Base-by-base conservation (phyloP, 768 basidiomycete species). In the Leccinum barrowsii region DNA sequence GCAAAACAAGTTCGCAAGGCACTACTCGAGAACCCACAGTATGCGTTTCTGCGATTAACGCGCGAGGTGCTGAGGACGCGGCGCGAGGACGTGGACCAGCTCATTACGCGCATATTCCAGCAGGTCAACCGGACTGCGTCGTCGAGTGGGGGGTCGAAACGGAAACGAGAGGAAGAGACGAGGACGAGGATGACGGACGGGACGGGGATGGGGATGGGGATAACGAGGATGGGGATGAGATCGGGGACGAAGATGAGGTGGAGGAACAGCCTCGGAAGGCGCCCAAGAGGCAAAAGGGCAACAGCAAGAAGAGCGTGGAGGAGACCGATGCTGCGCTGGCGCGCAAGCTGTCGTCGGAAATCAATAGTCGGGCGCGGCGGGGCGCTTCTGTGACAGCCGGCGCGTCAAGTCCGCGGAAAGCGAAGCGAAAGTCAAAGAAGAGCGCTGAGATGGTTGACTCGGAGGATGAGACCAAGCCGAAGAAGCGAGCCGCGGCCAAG, bases 1-100 rank as follows among this genome's bases (percentile, higher is more conserved):
- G 94, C 93, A 49, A 96, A 92, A 76, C 86, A 85, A 74, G 92
- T 97, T 65, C 85, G 94, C 63, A 88, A 87, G 68, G 82, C 85
- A 76, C 94, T 61, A 65, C 65, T 82, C 57, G 83, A 82, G 59
- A 67, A 73, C 30, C 62, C 64, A 1, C 49, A 52, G 11, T 62
- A 64, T 55, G 58, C 57, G 55, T 75, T 59, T 79, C 84, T 71
- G 8, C 73, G 78, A 19, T 68, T 91, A 55, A 84, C 86, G 7
- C 56, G 78, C 24, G 85, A 85, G 28, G 74, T 81, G 53, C 69
- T 95, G 59, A 89, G 85, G 67, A 80, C 83, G 63, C 74, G 88
- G 73, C 90, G 87, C 67, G 71, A 75, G 17, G 85, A 82, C 21
- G 81, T 96, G 56, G 87, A 95, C 72, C 71, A 71, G 8, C 69